Base-by-base conservation (phyloP, 2,329 filamentous ascomycete genomes). In the Diaporthe aspalathi region DNA sequence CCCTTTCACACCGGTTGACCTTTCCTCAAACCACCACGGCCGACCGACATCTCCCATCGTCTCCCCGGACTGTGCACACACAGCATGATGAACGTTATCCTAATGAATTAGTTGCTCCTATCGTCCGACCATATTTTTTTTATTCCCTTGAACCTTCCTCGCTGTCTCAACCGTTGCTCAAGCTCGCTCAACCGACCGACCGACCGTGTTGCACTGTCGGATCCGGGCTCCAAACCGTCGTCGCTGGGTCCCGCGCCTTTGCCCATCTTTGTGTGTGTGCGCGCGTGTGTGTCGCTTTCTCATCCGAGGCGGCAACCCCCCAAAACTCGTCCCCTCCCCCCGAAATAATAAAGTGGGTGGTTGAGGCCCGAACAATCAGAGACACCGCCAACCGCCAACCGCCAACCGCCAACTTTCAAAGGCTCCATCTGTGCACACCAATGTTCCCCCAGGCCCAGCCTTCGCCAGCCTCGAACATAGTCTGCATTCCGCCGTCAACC, bases 51-150 rank as follows among this genome's bases (percentile, higher is more conserved):
- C 22, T 45, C 45, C 52, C 32, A 57, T 47, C 49, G 40, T 56
- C 47, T 50, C 9, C 49, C 49, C 38, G 22, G 29, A 40, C 56
- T 22, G n/a, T 43, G 47, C 32, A n/a, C 67, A 65, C 67, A 56
- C 50, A 52, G 52, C 49, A 68, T 71, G 63, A 73, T 66, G 71
- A 68, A 71, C 68, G 71, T 71, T 68, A 71, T 62, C 70, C 65
- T 70, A 73, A 67, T 73, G 52, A 60, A 50, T 47, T 52, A 67
- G 47, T 68, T 71, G 68, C 54, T 71, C 24, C 54, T 60, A 24
- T 68, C 49, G 40, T 66, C 68, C 63, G 43, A 53, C 57, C 29
- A 50, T 35, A 35, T 35, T 69, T 67, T 50, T 38, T 66, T 67
- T 38, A 12, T 38, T 38, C 35, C 35, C 35, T 67, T 66, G 71